Conservation (phyloP, 179 eudicot species). For the Silene coronaria region DNA sequence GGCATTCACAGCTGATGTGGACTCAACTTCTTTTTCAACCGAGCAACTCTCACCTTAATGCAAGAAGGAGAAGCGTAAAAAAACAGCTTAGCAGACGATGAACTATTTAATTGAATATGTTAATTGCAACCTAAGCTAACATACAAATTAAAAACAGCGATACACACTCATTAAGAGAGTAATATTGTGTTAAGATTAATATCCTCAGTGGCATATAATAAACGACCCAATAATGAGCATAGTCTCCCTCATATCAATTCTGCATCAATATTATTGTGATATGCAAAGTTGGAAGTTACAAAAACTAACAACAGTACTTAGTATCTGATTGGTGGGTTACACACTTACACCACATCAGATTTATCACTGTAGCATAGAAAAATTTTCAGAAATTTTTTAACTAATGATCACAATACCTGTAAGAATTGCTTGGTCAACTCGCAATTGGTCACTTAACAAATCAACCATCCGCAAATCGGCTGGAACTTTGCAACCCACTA, state of each 20-base stretch:
- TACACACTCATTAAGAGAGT: not conserved
- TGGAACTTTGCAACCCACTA: slow-evolving; percentile 98
- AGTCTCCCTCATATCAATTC: too few species aligned
- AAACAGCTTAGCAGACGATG: not conserved
- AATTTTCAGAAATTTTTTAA: not conserved
- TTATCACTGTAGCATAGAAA: too few species aligned
- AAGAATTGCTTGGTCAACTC: slow-evolving; percentile 99
- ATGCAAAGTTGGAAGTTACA: too few species aligned
- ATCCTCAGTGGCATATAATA: not conserved
- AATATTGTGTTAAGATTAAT: not conserved
- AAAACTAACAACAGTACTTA: too few species aligned
- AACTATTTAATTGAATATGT: not conserved
- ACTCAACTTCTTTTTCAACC: slow-evolving; percentile 84
- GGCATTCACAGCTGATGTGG: slow-evolving; percentile 67
- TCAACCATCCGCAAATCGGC: slow-evolving; percentile 97
- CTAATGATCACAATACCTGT: slow-evolving; percentile 49
- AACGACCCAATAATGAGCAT: too few species aligned
- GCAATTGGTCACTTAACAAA: slow-evolving; percentile 79
- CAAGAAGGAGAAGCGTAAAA: slow-evolving; percentile 1
- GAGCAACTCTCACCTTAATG: slow-evolving; percentile 92
- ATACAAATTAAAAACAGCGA: not conserved
- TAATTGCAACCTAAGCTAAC: slow-evolving; percentile 3
- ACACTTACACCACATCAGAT: not conserved
- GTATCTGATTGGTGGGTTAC: too few species aligned
- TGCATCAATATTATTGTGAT: too few species aligned